Evolutionary conservation across 1,284 basidiomycete genomes (phyloP), one percentile per base, ranked within the genome.

Genomic region (Afroboletus lepidellus): DNA sequence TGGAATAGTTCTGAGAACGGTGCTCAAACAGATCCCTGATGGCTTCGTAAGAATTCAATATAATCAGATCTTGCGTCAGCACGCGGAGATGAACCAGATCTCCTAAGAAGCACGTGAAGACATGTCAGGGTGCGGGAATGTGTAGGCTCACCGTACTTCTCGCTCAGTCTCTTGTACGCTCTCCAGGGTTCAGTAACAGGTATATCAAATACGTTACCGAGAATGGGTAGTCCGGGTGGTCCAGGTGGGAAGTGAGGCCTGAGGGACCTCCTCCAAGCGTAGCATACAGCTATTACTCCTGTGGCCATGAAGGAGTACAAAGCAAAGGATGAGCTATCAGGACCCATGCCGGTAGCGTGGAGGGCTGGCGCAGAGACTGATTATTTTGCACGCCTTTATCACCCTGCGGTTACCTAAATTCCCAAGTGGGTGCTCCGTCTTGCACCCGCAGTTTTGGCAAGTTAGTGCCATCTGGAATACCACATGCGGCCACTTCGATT

Each of bases 1-100:
- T 24, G 24, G 50, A 51, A 41, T 51, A 51, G 37, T 48, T 51
- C 23, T 49, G 50, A 23, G 50, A 51, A 16, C 50, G 50, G 7
- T 51, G 24, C 16, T 51, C 50, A 3, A 51, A 34, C 37, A 51
- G 6, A 23, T 51, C 50, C 24, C 18, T 48, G 23, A 51, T 51
- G 5, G 12, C 50, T 34, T 48, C 50, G n/a, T 51, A 29, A 9
- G 50, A 51, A 41, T 51, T 51, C 45, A 51, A 39, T 15, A 51
- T 27, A 18, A 51, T 49, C 18, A 51, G 3, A 21, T 51, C 50
- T 34, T 51, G 50, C 12, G 50, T 34, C 5, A 51, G 20, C 6
- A 49, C 37, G 15, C 50, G 45, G 16, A 51, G 44, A 29, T 51
- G 46, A 5, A 51, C 11, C 24, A 51, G 15, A 32, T 51, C 50